Base-by-base conservation (phyloP, 176 grass and related monocot species). In the Zoysia pacifica region DNA sequence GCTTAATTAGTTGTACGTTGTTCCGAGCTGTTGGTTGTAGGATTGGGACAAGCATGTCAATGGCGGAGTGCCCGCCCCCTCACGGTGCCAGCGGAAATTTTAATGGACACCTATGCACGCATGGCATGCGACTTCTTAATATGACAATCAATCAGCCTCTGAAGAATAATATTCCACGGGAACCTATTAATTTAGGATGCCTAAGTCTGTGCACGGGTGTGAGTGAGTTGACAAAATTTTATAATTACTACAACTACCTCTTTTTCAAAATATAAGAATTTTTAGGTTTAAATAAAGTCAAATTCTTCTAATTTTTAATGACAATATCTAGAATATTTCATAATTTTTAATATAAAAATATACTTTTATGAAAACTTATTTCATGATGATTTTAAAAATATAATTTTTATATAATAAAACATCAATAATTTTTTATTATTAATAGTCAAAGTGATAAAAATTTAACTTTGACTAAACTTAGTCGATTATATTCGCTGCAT, bases 1-100 rank as follows among this genome's bases (percentile, higher is more conserved):
- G 51, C 53, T 69, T 75, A 67, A 60, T 40, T 69, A 67, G 42
- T 59, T 6, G 48, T 42, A 2, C 48, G 85, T 40, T 84, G 76
- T 80, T 84, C 46, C 70, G 81, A 88, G 69, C 81, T 88, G 75
- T 80, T 84, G 70, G 86, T 68, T 61, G 81, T 69, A 75, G 81
- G 40, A 67, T 62, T 75, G 76, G 42, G 62, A 40, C 13, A 11
- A 79, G 40, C 69, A 58, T 87, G 39, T 16, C 78, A 81, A n/a
- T 40, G 37, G 9, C 51, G 9, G 48, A 3, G 36, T 20, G 1
- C 46, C 58, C 58, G 9, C 54, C 1, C 55, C 9, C 44, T 37
- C 60, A 46, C 11, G 81, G 75, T 45, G 72, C 75, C 45, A 11
- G 28, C 28, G 28, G 2, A 74, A 62, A 62, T 84, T 88, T 84